Conservation (phyloP, 169 alveolate species). For the Pseudocohnilembus persalinus region DNA sequence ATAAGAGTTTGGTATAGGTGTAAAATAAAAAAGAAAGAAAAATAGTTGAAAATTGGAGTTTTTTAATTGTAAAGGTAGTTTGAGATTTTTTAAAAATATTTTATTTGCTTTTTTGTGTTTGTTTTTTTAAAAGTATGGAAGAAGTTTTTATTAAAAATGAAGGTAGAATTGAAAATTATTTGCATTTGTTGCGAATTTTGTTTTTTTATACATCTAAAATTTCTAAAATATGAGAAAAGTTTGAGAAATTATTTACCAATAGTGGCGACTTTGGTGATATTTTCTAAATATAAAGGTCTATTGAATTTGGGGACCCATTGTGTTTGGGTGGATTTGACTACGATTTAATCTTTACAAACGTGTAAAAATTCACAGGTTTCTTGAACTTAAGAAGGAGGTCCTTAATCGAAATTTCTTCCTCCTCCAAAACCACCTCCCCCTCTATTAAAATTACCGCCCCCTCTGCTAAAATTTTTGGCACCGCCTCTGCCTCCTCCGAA, state of each 20-base stretch:
- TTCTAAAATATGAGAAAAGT: too few species aligned
- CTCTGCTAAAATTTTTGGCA: constrained; percentile 30
- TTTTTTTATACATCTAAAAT: too few species aligned
- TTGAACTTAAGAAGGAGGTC: constrained; percentile 41
- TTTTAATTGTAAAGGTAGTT: too few species aligned
- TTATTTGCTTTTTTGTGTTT: too few species aligned
- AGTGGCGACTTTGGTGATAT: constrained; percentile 37
- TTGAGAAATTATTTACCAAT: constrained; percentile 13
- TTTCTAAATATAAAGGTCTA: constrained; percentile 43
- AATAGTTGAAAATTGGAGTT: too few species aligned
- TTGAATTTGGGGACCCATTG: constrained; percentile 46
- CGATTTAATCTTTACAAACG: constrained; percentile 41
- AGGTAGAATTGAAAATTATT: too few species aligned
- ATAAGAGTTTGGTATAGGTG: too few species aligned
- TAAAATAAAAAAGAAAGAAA: too few species aligned
- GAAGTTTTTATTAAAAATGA: too few species aligned
- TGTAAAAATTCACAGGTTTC: constrained; percentile 36
- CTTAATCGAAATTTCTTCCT: constrained; percentile 21
- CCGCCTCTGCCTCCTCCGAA: constrained; percentile 33
- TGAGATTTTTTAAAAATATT: too few species aligned
- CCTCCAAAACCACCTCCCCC: constrained; percentile 39
- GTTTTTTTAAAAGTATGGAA: too few species aligned
- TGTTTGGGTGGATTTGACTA: constrained; percentile 31
- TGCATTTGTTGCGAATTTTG: too few species aligned
- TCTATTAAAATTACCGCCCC: constrained; percentile 29